Conservation (phyloP, 768 basidiomycete species). For the Polyporus arcularius region DNA sequence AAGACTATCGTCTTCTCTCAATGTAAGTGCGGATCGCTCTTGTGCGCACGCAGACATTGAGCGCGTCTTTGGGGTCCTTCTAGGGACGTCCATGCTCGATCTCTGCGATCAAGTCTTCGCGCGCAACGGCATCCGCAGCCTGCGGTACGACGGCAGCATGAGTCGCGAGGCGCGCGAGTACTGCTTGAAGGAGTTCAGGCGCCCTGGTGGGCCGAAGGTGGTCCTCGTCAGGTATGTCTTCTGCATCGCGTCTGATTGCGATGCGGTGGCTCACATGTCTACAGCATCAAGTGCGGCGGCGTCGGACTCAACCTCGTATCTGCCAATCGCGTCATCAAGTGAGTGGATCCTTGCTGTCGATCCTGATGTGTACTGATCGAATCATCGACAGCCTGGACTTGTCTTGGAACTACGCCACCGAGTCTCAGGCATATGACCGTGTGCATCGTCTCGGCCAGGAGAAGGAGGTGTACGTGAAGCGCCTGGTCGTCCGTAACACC, state of each 20-base stretch:
- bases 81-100: slow-evolving; percentile 77
- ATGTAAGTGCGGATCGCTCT: slow-evolving; percentile 41
- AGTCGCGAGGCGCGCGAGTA: slow-evolving; percentile 50
- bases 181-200: slow-evolving; percentile 55
- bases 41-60: background rate
- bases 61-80: background rate
- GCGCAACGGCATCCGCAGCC: slow-evolving; percentile 55
- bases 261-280: slow-evolving; percentile 1
- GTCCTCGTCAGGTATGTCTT: slow-evolving; percentile 60
- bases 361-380: background rate
- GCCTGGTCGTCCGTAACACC: slow-evolving; percentile 64
- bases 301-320: slow-evolving; percentile 67
- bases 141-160: slow-evolving; percentile 76
- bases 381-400: slow-evolving; percentile 57
- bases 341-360: slow-evolving; percentile 16
- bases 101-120: slow-evolving; percentile 61
- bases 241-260: background rate
- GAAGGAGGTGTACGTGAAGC: slow-evolving; percentile 67
- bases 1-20: slow-evolving; percentile 75
- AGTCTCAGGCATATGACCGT: slow-evolving; percentile 63
- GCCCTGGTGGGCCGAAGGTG: slow-evolving; percentile 55
- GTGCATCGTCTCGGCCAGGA: slow-evolving; percentile 73
- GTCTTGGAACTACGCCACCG: slow-evolving; percentile 73
- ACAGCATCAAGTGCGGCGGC: slow-evolving; percentile 65
- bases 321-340: slow-evolving; percentile 75